Percentiles rank a stretch among this genome's conserved stretches.
phyloP scores from a whole-genome alignment of 2,329 filamentous ascomycete species.

The Arthrobotrys pseudoclavata region DNA sequence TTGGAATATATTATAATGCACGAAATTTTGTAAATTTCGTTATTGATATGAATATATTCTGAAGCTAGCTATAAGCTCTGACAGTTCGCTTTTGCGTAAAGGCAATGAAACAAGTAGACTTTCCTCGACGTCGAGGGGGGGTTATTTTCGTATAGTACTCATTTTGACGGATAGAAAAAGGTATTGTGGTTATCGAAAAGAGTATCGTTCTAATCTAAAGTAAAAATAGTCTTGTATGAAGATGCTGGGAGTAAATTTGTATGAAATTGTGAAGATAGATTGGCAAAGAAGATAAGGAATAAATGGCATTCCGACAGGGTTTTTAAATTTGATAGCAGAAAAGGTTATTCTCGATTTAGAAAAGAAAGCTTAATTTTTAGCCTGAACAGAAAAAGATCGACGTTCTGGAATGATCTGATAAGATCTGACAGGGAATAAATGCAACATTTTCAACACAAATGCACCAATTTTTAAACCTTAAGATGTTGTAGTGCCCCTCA shows the following conservation, averaged over 20 bases:
- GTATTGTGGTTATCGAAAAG: not conserved
- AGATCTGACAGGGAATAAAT: not conserved
- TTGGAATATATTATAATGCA: conserved; percentile 2
- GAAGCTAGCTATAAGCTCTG: not conserved
- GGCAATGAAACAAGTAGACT: not conserved
- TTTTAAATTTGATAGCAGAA: not conserved
- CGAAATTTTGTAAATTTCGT: not conserved
- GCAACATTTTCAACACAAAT: conserved; percentile 26
- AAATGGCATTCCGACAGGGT: not conserved
- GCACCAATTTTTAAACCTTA: no score
- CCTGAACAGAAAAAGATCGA: not conserved
- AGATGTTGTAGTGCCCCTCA: no score
- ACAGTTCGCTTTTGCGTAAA: not conserved
- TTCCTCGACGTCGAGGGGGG: conserved; percentile 4
- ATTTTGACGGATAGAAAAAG: conserved; percentile 22
- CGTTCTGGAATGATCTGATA: conserved; percentile 9
- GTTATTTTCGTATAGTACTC: conserved; percentile 54
- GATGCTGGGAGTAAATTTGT: not conserved
- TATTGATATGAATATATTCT: not conserved
- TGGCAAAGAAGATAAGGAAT: not conserved
- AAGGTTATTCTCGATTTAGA: not conserved
- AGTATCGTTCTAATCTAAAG: not conserved
- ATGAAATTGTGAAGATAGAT: not conserved
- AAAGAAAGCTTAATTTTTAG: conserved; percentile 12
- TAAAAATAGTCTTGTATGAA: not conserved